These are phyloP conservation scores for Jimgerdemannia lactiflua DNA, from an alignment of 192 early-diverging fungal genomes.

Conservation along the genomic window DNA sequence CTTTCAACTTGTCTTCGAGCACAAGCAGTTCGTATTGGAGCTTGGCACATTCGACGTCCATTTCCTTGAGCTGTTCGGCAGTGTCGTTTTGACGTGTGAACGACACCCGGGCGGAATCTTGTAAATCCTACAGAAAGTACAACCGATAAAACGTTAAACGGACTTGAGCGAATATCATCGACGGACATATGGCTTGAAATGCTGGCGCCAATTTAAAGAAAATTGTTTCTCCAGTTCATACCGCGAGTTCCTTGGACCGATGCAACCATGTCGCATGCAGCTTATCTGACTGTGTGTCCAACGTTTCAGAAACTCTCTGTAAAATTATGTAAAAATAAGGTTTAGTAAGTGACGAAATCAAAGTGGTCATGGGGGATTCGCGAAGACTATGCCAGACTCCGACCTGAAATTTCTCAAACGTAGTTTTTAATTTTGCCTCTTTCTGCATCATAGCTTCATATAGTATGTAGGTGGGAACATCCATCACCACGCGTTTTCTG, in stretches of 20 bases:
- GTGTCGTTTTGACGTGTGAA: slow-evolving; percentile 22
- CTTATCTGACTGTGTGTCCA: slow-evolving; percentile 2
- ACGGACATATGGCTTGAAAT: no score
- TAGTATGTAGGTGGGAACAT: slow-evolving; percentile 29
- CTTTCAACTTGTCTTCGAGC: slow-evolving; percentile 39
- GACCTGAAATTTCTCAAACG: slow-evolving; percentile 3
- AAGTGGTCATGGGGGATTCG: no score
- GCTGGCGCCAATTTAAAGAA: no score
- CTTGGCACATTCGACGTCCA: slow-evolving; percentile 33
- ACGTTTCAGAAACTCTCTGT: slow-evolving; percentile 2
- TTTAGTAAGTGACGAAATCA: neutral
- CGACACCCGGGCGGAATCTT: slow-evolving; percentile 4
- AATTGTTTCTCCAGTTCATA: neutral
- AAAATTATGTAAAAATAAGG: neutral
- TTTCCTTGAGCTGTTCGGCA: slow-evolving; percentile 16
- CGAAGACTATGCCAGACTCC: neutral
- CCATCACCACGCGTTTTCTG: slow-evolving; percentile 17
- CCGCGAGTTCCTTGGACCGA: neutral
- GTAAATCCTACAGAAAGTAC: slow-evolving; percentile 7
- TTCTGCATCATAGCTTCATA: slow-evolving; percentile 30
- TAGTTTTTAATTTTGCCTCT: slow-evolving; percentile 12
- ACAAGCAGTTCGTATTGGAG: slow-evolving; percentile 37
- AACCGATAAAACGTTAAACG: neutral
- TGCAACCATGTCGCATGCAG: slow-evolving; percentile 12
- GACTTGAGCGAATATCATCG: neutral